phyloP scores from a whole-genome alignment of 495 filamentous ascomycete genomes.

The Penicillium crystallinum region DNA sequence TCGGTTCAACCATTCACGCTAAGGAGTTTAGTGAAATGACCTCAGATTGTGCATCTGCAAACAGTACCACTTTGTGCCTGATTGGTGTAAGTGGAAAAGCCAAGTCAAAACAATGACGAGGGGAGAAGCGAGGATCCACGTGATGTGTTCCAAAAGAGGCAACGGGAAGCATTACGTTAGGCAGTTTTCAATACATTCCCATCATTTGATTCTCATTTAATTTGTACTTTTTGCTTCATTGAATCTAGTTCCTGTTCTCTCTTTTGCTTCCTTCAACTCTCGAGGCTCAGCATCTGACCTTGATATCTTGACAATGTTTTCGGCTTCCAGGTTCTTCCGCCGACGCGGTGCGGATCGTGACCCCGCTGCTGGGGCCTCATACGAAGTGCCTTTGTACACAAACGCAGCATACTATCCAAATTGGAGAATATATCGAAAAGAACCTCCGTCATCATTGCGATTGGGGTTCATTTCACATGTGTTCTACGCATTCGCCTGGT shows the following conservation, averaged over 20 bases:
- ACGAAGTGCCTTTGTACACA: conserved; percentile 40
- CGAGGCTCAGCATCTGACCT: not conserved
- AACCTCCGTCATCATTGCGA: conserved; percentile 73
- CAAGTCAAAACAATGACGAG: not conserved
- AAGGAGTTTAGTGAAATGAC: not conserved
- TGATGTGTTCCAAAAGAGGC: conserved; percentile 20
- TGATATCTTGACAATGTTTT: conserved; percentile 14
- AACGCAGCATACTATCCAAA: conserved; percentile 94
- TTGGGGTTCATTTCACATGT: conserved; percentile 67
- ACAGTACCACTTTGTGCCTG: not conserved
- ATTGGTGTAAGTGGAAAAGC: not conserved
- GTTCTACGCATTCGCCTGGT: conserved; percentile 85
- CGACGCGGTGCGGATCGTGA: conserved; percentile 14
- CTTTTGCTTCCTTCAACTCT: not conserved
- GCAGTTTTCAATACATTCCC: not conserved
- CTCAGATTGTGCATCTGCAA: conserved; percentile 9
- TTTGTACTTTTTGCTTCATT: conserved; percentile 2
- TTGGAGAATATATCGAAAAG: conserved; percentile 70
- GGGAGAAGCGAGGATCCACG: conserved; percentile 15
- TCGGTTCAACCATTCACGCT: not conserved
- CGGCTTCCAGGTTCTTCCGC: conserved; percentile 19
- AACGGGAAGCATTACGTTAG: conserved; percentile 4
- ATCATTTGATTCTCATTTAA: not conserved
- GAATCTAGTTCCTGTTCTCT: not conserved
- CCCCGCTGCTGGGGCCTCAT: conserved; percentile 24